These are phyloP conservation scores for Leccinum sublutescens DNA, from an alignment of 768 basidiomycete species.

Conservation along the genomic window DNA sequence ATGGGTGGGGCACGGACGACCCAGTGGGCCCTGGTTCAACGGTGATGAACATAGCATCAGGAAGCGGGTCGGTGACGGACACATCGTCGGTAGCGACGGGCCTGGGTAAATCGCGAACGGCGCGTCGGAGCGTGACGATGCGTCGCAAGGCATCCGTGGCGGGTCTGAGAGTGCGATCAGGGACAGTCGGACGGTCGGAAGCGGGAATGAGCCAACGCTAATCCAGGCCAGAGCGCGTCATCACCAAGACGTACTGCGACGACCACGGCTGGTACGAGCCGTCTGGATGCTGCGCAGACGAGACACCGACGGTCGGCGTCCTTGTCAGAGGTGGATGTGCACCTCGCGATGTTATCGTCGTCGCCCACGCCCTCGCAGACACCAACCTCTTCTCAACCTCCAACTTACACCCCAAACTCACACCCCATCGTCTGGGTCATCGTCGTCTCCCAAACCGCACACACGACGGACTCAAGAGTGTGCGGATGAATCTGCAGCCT, in stretches of 20 bases:
- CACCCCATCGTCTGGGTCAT: no score
- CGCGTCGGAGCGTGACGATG: conserved; percentile 4
- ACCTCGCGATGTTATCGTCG: neutral
- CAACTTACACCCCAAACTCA: no score
- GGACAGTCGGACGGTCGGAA: conserved; percentile 7
- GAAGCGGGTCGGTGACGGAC: no score
- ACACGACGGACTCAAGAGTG: no score
- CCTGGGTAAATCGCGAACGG: neutral
- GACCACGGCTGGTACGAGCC: neutral
- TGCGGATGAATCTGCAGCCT: no score
- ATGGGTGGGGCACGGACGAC: conserved; percentile 4
- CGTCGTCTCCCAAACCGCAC: no score
- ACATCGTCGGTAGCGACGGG: no score
- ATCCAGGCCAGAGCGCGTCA: no score
- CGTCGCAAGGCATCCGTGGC: conserved; percentile 16
- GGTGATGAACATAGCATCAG: neutral
- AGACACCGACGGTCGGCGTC: conserved; percentile 17
- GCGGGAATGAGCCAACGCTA: neutral
- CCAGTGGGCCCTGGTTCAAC: conserved; percentile 12
- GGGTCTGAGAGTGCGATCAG: no score
- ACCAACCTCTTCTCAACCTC: no score
- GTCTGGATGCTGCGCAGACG: neutral
- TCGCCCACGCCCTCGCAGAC: no score
- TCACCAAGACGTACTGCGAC: neutral
- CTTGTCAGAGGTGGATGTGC: neutral